Base-by-base conservation (phyloP, 1,284 basidiomycete genomes). In the Cutaneotrichosporon spelunceum region DNA sequence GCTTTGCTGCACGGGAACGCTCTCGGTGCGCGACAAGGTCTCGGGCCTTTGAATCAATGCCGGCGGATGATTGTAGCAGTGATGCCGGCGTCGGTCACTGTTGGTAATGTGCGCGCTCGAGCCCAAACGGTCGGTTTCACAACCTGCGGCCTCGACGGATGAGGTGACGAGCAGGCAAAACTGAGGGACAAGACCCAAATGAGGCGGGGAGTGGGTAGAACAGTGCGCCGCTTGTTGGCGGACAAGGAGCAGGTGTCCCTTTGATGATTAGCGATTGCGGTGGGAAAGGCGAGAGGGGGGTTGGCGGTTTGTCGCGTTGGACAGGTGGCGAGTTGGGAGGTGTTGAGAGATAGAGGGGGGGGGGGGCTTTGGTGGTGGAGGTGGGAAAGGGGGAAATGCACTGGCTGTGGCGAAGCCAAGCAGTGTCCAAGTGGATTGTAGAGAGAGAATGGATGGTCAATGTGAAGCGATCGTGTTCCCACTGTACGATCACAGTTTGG, bases 401-500 rank as follows among this genome's bases (percentile, higher is more conserved):
- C 39, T 13, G 45, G 26, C 23, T 48, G 14, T 48, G 45, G 45
- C 23, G 24, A 48, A 24, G 13, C 7, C 23, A 5, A 16, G 45
- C 45, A 48, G 19, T 24, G 45, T 5, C 23, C 27, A 30, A 52
- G 49, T 30, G 49, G 8, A 50, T 11, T 24, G 23, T 24, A 24
- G 10, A 13, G 14, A 33, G 49, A 5, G 21, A 24, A 27, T 48
- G 45, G 13, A 27, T 19, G 14, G 47, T 26, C 7, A 26, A 10
- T 23, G 3, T 49, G 7, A 14, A 24, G 14, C 29, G 23, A 26
- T 47, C 11, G 45, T 48, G 52, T 53, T 53, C 52, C 52, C 52
- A 53, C 52, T 30, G 33, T 8, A 14, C 14, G 30, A 27, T 24
- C 30, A 53, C 30, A 53, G 52, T 53, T 53, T 53, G 52, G 52